Conservation (phyloP, 2,329 filamentous ascomycete species). For the Rasamsonia emersonii region DNA sequence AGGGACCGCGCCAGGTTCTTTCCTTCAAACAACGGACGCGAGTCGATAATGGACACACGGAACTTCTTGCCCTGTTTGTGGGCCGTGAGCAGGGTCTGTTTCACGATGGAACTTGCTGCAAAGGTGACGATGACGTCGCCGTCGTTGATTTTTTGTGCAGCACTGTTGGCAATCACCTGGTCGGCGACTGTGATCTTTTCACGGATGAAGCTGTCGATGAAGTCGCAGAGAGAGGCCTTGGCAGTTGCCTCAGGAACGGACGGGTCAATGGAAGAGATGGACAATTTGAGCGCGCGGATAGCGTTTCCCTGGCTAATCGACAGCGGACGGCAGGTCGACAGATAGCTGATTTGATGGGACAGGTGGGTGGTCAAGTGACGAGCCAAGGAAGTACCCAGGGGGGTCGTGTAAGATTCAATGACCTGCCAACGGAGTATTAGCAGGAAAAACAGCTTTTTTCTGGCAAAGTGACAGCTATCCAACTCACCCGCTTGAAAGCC, state of each 20-base stretch:
- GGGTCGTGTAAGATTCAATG: slow-evolving; percentile 86
- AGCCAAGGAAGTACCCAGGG: slow-evolving; percentile 71
- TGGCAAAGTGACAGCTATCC: neutral
- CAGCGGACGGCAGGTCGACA: slow-evolving; percentile 88
- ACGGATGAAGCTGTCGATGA: slow-evolving; percentile 82
- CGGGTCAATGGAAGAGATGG: slow-evolving; percentile 83
- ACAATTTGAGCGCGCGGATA: slow-evolving; percentile 86
- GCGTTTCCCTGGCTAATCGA: slow-evolving; percentile 96
- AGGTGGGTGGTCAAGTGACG: slow-evolving; percentile 89
- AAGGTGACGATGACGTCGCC: slow-evolving; percentile 82
- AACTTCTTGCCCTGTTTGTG: slow-evolving; percentile 64
- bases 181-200: slow-evolving; percentile 85
- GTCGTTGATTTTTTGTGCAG: slow-evolving; percentile 64
- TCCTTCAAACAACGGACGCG: slow-evolving; percentile 61
- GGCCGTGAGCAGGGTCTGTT: slow-evolving; percentile 69
- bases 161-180: slow-evolving; percentile 71
- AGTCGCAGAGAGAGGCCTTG: slow-evolving; percentile 66
- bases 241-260: slow-evolving; percentile 73
- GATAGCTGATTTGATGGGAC: slow-evolving; percentile 89
- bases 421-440: slow-evolving; percentile 47
- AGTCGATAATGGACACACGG: slow-evolving; percentile 76
- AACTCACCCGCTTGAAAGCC: slow-evolving; percentile 72
- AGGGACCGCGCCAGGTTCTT: slow-evolving; percentile 64
- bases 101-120: slow-evolving; percentile 76
- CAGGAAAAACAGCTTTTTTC: neutral